Conservation (phyloP, 1,284 basidiomycete species). For the Coniophora puteana region DNA sequence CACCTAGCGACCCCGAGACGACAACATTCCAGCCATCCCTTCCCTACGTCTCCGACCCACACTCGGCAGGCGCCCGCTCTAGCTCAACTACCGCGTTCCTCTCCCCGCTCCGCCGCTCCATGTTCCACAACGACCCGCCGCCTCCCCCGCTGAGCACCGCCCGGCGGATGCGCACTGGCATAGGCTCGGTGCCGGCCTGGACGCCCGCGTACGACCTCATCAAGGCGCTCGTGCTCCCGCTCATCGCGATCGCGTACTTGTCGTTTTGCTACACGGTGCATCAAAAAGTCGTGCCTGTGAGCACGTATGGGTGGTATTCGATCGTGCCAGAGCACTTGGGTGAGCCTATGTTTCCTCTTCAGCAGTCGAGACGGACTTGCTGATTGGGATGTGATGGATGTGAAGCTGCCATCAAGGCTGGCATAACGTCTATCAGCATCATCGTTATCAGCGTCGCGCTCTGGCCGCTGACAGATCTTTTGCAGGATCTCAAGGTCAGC, state of each 20-base stretch:
- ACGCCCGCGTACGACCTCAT: no score
- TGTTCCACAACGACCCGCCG: no score
- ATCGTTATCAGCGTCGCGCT: constrained; percentile 24
- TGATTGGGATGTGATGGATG: neutral
- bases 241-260: constrained; percentile 22
- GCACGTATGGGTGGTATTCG: constrained; percentile 15
- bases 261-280: constrained; percentile 26
- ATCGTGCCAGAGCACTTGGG: constrained; percentile 16
- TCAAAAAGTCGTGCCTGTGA: constrained; percentile 19
- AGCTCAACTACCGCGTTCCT: no score
- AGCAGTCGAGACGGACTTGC: neutral
- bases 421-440: constrained; percentile 24
- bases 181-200: no score
- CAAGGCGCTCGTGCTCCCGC: constrained; percentile 19
- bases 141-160: constrained; percentile 26
- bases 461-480: constrained; percentile 15
- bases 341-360: constrained; percentile 8
- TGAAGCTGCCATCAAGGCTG: constrained; percentile 21
- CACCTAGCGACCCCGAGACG: no score
- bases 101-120: constrained; percentile 5
- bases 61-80: no score
- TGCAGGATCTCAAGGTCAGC: constrained; percentile 18
- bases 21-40: no score
- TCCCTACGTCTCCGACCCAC: no score
- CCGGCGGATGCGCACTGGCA: constrained; percentile 17